These are phyloP conservation scores for Amanita phalloides DNA, from an alignment of 768 basidiomycete species.

Conservation along the genomic window DNA sequence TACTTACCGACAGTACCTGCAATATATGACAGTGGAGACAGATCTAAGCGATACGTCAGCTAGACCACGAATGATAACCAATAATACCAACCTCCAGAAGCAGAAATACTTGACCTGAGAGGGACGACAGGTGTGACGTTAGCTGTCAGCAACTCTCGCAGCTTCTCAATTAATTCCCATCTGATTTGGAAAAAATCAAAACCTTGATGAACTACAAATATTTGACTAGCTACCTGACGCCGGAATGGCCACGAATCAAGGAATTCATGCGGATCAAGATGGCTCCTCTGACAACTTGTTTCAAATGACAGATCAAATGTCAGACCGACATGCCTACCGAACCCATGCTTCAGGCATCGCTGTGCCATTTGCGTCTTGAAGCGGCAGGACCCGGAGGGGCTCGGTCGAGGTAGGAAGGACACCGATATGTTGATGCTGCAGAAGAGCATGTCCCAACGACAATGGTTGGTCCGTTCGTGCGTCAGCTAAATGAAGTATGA, in stretches of 20 bases:
- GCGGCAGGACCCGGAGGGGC: slow-evolving; percentile 40
- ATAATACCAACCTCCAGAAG: slow-evolving; percentile 48
- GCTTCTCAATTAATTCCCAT: slow-evolving; percentile 66
- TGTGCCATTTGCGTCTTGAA: slow-evolving; percentile 54
- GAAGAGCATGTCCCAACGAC: slow-evolving; percentile 51
- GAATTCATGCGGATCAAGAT: slow-evolving; percentile 77
- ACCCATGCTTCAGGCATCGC: slow-evolving; percentile 87
- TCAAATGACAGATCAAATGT: slow-evolving; percentile 23
- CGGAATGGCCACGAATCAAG: slow-evolving; percentile 72
- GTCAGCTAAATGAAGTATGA: slow-evolving; percentile 37
- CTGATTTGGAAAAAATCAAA: slow-evolving; percentile 13
- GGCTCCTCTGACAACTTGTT: slow-evolving; percentile 41
- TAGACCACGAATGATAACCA: not conserved
- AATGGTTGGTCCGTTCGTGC: slow-evolving; percentile 60
- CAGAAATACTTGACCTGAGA: slow-evolving; percentile 66
- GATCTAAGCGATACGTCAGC: slow-evolving; percentile 18
- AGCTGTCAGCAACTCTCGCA: slow-evolving; percentile 48
- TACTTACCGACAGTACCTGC: slow-evolving; percentile 50
- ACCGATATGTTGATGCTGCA: slow-evolving; percentile 69
- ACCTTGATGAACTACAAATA: not conserved
- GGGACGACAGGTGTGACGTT: slow-evolving; percentile 73
- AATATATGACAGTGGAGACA: slow-evolving; percentile 47
- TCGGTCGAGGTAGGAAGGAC: slow-evolving; percentile 47
- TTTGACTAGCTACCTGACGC: slow-evolving; percentile 33
- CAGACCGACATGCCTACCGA: slow-evolving; percentile 26